Evolutionary conservation across 768 basidiomycete genomes (phyloP).

Genomic region (Russula compacta): DNA sequence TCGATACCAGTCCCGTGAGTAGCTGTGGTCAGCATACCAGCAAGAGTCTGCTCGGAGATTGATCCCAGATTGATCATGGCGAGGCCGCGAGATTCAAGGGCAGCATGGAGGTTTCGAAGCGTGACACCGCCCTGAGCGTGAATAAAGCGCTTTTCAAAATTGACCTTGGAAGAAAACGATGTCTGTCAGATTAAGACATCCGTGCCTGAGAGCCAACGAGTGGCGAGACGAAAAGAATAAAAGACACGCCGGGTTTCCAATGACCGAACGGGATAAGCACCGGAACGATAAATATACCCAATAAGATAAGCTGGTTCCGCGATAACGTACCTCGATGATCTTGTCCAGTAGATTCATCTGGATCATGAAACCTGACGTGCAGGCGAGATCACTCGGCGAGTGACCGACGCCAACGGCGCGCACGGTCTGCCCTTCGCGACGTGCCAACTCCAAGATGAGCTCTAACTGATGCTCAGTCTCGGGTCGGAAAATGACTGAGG

Average conservation of each 20-base stretch:
- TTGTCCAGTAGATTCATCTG: slow-evolving; percentile 64
- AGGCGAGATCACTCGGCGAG: slow-evolving; percentile 88
- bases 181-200: slow-evolving; percentile 17
- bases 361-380: slow-evolving; percentile 81
- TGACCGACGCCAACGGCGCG: slow-evolving; percentile 87
- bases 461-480: slow-evolving; percentile 57
- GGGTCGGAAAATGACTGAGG: slow-evolving; percentile 70
- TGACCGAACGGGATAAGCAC: background rate
- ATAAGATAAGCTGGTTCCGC: slow-evolving; percentile 13
- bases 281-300: background rate
- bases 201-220: slow-evolving; percentile 9
- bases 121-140: slow-evolving; percentile 72
- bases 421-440: slow-evolving; percentile 58
- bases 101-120: slow-evolving; percentile 61
- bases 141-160: slow-evolving; percentile 56
- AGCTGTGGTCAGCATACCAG: slow-evolving; percentile 85
- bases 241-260: background rate
- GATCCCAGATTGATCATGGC: slow-evolving; percentile 92
- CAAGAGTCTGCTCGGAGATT: slow-evolving; percentile 93
- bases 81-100: slow-evolving; percentile 55
- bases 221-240: background rate
- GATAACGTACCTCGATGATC: slow-evolving; percentile 61
- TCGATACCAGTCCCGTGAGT: slow-evolving; percentile 86
- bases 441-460: slow-evolving; percentile 71
- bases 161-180: slow-evolving; percentile 40